Evolutionary conservation across 1,284 basidiomycete species (phyloP).

Genomic region (Cutaneotrichosporon dermatis): DNA sequence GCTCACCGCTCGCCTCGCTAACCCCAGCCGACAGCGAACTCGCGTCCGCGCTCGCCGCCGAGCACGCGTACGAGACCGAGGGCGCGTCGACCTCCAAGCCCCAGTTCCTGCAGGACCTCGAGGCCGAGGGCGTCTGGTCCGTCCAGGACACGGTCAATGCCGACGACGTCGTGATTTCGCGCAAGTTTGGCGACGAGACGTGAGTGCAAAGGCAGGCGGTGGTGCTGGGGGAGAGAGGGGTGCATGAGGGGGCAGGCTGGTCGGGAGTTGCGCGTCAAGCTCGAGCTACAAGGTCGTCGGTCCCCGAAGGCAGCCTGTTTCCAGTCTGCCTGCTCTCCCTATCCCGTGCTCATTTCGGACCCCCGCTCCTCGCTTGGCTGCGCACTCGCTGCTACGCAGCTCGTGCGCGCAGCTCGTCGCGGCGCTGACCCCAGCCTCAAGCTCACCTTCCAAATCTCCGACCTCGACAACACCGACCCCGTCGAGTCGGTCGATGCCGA

Average conservation of each 20-base stretch:
- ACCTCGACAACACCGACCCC: slow-evolving; percentile 36
- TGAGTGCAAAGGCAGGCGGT: slow-evolving; percentile 46
- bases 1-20: slow-evolving; percentile 11
- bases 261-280: too few species aligned
- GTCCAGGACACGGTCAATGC: slow-evolving; percentile 67
- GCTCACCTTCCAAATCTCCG: slow-evolving; percentile 49
- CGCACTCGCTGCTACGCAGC: too few species aligned
- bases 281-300: too few species aligned
- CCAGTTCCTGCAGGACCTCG: slow-evolving; percentile 74
- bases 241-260: slow-evolving; percentile 14
- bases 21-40: slow-evolving; percentile 66
- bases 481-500: slow-evolving; percentile 16
- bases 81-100: slow-evolving; percentile 57
- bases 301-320: too few species aligned
- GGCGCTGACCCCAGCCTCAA: slow-evolving; percentile 33
- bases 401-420: too few species aligned
- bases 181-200: slow-evolving; percentile 89
- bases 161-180: slow-evolving; percentile 76
- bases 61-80: slow-evolving; percentile 80
- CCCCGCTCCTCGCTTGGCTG: too few species aligned
- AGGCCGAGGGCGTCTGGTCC: slow-evolving; percentile 72
- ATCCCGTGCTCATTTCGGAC: too few species aligned
- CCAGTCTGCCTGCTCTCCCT: too few species aligned
- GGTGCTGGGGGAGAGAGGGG: too few species aligned
- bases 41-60: slow-evolving; percentile 69